Conservation (phyloP, 192 early-diverging fungal species). For the Umbelopsis sp. region DNA sequence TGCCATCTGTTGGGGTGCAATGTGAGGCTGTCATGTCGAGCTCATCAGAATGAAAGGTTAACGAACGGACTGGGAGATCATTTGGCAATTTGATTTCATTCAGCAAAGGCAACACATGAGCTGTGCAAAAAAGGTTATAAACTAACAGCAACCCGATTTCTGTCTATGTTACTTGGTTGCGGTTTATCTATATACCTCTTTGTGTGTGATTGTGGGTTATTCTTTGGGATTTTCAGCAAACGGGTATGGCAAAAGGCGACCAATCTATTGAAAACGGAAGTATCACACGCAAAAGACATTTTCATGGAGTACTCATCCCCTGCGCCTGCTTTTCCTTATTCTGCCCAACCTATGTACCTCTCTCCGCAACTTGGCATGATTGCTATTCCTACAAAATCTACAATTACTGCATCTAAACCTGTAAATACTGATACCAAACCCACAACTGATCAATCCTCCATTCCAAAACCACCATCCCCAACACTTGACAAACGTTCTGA, state of each 20-base stretch:
- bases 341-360: background rate
- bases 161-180: background rate
- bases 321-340: background rate
- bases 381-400: background rate
- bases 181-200: background rate
- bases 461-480: background rate
- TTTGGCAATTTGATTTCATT: background rate
- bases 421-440: background rate
- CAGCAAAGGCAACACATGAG: background rate
- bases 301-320: conserved; percentile 15
- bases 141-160: conserved; percentile 13
- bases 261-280: conserved; percentile 2
- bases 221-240: background rate
- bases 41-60: background rate
- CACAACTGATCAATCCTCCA: background rate
- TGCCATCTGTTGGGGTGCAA: background rate
- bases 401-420: background rate
- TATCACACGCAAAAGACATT: background rate
- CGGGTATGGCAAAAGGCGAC: conserved; percentile 14
- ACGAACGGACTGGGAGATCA: no score
- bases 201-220: background rate
- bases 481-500: conserved; percentile 19
- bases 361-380: conserved; percentile 4
- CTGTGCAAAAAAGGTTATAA: background rate
- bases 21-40: background rate